Evolutionary conservation across 108 stramenopile species (phyloP), one percentile per base, ranked within the genome.

Genomic region (Nitzschia sp.): DNA sequence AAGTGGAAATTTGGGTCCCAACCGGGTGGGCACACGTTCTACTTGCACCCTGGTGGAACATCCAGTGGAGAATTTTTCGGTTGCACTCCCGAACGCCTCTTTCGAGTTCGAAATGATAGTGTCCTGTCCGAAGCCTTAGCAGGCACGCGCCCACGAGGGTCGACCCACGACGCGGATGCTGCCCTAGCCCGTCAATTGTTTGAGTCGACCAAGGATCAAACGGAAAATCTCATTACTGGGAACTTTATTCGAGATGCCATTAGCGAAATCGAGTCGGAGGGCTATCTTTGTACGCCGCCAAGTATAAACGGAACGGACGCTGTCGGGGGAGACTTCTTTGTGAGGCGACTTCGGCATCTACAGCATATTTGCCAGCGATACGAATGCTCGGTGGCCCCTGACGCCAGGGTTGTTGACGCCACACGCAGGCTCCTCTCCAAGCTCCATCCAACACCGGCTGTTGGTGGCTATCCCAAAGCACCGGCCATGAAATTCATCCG

Each of bases 361-460:
- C 89, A 91, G 54, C 94, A 95, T 60, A 85, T 95, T 29, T 92
- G 91, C 56, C 89, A 89, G 58, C 59, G 66, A n/a, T 90, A 89
- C 66, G 66, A 82, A 51, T 85, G 77, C 29, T 38, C 48, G 27
- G n/a, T 95, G n/a, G 61, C 77, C 0, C 46, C 81, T 21, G 62
- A 51, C 23, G 71, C 71, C 2, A 76, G 79, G 25, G 19, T 68
- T 4, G 33, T 31, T 25, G 60, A 62, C n/a, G 60, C 48, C 3
- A 76, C 75, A 5, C 68, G 76, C 55, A 69, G 68, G 65, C 80
- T 95, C 1, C 60, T 92, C n/a, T 17, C 64, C 8, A 64, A 54
- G 15, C 76, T 95, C 15, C 93, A 95, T 70, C 93, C 93, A 55
- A 95, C 93, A 48, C 93, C 93, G 19, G 93, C 93, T 27, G 86